A percentile compares a stretch with the other conserved stretches of the same genome.
Conservation (phyloP, 1,284 basidiomycete genomes). For the Lentinula novae-zelandiae region DNA sequence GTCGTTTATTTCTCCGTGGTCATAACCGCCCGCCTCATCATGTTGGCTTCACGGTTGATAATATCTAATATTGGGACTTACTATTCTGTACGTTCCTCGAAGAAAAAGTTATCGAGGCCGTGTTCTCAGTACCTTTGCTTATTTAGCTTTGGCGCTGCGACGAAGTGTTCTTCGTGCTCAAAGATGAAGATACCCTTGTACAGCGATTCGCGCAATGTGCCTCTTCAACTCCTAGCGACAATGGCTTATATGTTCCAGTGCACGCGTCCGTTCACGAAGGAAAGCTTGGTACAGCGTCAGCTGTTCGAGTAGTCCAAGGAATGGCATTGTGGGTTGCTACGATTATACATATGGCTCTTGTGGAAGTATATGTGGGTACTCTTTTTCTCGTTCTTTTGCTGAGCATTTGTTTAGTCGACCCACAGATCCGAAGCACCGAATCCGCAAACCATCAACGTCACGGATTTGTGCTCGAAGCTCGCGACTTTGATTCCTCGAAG, state of each 20-base stretch:
- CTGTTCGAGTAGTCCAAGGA: conserved; percentile 19
- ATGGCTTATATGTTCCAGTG: conserved; percentile 18
- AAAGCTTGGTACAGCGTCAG: conserved; percentile 16
- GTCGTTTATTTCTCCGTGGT: conserved; percentile 20
- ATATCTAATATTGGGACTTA: conserved; percentile 22
- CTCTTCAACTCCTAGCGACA: conserved; percentile 12
- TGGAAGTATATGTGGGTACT: conserved; percentile 23
- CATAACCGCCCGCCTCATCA: conserved; percentile 20
- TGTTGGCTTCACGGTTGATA: conserved; percentile 18
- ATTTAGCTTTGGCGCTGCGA: conserved; percentile 25
- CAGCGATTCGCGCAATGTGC: conserved; percentile 20
- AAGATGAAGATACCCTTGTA: conserved; percentile 7
- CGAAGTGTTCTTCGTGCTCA: conserved; percentile 20
- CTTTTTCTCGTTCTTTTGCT: background rate
- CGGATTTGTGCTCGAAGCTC: conserved; percentile 20
- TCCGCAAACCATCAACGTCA: conserved; percentile 19
- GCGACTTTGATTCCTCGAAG: conserved; percentile 5
- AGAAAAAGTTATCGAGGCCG: background rate
- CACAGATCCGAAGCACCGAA: conserved; percentile 21
- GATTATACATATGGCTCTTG: conserved; percentile 22
- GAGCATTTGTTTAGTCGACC: background rate
- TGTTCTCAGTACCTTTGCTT: background rate
- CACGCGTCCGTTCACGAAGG: conserved; percentile 16
- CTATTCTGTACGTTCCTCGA: conserved; percentile 18
- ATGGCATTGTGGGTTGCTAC: conserved; percentile 25